Conservation (phyloP, 2,329 filamentous ascomycete species). For the Mycocentrospora acerina region DNA sequence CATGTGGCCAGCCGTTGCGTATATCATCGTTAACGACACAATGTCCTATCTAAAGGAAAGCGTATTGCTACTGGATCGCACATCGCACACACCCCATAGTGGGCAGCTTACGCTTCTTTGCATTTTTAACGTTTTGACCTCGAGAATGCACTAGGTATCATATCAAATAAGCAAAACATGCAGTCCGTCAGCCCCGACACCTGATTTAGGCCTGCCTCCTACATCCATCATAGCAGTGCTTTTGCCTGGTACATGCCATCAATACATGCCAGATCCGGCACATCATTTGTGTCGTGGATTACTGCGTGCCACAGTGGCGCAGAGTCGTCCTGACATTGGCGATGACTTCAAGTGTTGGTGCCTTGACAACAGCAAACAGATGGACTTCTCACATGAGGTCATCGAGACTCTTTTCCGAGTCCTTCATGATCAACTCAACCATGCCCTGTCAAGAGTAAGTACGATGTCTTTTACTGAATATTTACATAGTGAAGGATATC, state of each 20-base stretch:
- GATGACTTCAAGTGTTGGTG: background rate
- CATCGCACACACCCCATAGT: too few species aligned
- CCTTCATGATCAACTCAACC: constrained; percentile 88
- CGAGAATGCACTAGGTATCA: too few species aligned
- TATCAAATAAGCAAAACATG: too few species aligned
- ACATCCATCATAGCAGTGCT: too few species aligned
- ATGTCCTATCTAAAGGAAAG: background rate
- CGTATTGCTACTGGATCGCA: too few species aligned
- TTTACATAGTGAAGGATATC: constrained; percentile 10
- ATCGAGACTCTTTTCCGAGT: constrained; percentile 88
- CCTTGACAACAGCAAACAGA: background rate
- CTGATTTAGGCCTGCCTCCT: too few species aligned
- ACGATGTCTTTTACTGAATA: constrained; percentile 15
- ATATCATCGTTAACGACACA: background rate
- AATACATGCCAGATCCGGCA: too few species aligned
- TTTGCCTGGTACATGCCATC: too few species aligned
- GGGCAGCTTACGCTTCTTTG: too few species aligned
- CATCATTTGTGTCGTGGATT: constrained; percentile 17
- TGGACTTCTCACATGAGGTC: constrained; percentile 66
- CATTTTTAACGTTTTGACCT: too few species aligned
- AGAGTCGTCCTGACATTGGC: constrained; percentile 14
- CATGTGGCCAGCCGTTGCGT: too few species aligned
- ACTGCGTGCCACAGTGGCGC: constrained; percentile 43
- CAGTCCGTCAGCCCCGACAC: too few species aligned
- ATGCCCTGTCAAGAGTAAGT: constrained; percentile 67